Percentiles rank a stretch among this genome's conserved stretches.
These are phyloP conservation scores for Triticum urartu DNA, from an alignment of 176 grass and related monocot species.

Conservation along the genomic window DNA sequence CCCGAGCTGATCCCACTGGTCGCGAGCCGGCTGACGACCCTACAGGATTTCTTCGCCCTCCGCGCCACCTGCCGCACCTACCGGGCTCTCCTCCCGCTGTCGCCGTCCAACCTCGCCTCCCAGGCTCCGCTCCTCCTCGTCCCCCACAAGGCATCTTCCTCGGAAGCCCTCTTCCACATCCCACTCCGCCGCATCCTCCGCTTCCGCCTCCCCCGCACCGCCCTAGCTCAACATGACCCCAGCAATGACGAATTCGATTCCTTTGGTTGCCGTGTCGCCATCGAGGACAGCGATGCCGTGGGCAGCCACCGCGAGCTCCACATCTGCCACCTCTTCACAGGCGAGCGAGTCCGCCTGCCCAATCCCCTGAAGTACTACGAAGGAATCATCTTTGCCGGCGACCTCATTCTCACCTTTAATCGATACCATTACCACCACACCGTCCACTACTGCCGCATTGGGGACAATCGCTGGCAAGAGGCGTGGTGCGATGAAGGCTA, in stretches of 20 bases:
- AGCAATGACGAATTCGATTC: constrained; percentile 30
- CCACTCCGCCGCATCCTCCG: constrained; percentile 37
- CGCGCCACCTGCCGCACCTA: constrained; percentile 48
- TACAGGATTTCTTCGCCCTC: constrained; percentile 47
- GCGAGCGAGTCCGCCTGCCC: no score
- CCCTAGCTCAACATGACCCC: constrained; percentile 11
- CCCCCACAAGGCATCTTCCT: constrained; percentile 33
- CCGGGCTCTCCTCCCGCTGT: constrained; percentile 30
- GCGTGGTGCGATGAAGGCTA: no score
- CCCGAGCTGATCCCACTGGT: constrained; percentile 21
- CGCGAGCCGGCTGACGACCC: constrained; percentile 35
- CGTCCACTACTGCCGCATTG: no score
- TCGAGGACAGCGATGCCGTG: no score
- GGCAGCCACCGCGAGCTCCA: no score
- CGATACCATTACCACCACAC: no score
- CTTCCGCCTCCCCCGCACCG: constrained; percentile 37
- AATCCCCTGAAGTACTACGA: no score
- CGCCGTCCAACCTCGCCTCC: constrained; percentile 28
- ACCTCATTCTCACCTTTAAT: no score
- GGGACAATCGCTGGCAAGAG: no score
- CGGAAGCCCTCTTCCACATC: constrained; percentile 52
- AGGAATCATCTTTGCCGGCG: no score
- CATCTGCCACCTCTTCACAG: no score
- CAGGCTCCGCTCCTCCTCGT: constrained; percentile 52
- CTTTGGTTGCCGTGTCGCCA: constrained; percentile 43